Percentiles rank a stretch among this genome's conserved stretches.
These are phyloP conservation scores for Pterocarpus santalinus DNA, from an alignment of 306 rosid species.

Conservation along the genomic window DNA sequence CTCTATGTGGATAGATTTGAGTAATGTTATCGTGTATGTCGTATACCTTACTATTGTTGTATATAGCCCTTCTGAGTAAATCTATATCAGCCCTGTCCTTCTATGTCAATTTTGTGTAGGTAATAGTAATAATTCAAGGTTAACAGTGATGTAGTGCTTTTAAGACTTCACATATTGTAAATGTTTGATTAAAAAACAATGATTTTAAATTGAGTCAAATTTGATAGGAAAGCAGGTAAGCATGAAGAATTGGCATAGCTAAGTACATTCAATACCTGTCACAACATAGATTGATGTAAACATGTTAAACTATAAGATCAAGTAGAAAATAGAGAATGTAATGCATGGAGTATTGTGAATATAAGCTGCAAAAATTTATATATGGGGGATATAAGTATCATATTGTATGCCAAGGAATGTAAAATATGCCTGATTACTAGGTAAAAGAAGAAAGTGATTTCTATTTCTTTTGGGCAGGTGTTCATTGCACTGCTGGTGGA, in stretches of 20 bases:
- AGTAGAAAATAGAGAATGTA: constrained; percentile 31
- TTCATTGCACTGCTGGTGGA: constrained; percentile 91
- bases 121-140: constrained; percentile 14
- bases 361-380: neutral
- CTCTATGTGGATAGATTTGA: constrained; percentile 22
- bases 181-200: constrained; percentile 22
- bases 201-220: constrained; percentile 30
- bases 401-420: constrained; percentile 38
- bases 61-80: constrained; percentile 35
- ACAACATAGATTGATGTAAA: constrained; percentile 7
- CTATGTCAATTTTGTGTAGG: constrained; percentile 37
- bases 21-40: constrained; percentile 25
- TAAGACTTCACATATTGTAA: neutral
- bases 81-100: neutral
- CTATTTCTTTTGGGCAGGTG: constrained; percentile 68
- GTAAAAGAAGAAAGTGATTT: constrained; percentile 50
- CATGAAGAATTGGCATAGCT: constrained; percentile 24
- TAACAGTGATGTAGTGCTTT: constrained; percentile 1
- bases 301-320: constrained; percentile 21
- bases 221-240: constrained; percentile 5
- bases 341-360: constrained; percentile 22
- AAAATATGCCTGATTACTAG: constrained; percentile 35
- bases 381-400: neutral
- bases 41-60: constrained; percentile 9
- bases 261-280: constrained; percentile 11